Evolutionary conservation across 2,329 filamentous ascomycete genomes (phyloP).

Genomic region (Coniochaeta hoffmannii): DNA sequence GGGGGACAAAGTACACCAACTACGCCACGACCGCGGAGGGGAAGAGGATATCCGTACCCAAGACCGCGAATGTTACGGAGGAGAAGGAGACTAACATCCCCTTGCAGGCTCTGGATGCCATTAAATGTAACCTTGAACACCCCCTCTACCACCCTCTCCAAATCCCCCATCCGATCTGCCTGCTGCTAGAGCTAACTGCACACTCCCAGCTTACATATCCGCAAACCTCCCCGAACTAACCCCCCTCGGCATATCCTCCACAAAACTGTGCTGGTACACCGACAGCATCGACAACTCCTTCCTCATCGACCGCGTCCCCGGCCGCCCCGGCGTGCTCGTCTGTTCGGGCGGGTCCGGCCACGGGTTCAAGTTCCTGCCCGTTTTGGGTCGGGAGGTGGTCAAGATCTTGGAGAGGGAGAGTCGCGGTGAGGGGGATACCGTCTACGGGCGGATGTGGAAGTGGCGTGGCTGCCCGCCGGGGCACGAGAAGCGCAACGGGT

Average conservation of each 20-base stretch:
- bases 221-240: constrained; percentile 21
- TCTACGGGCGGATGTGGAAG: constrained; percentile 1
- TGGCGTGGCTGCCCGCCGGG: no score
- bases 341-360: constrained; percentile 27
- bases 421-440: no score
- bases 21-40: no score
- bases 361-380: constrained; percentile 27
- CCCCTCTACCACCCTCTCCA: no score
- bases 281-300: constrained; percentile 26
- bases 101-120: constrained; percentile 13
- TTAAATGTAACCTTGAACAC: no score
- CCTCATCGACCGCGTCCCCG: constrained; percentile 25
- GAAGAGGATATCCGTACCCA: constrained; percentile 10
- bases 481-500: not conserved
- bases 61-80: no score
- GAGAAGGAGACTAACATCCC: constrained; percentile 8
- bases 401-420: constrained; percentile 4
- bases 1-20: constrained; percentile 29
- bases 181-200: constrained; percentile 26
- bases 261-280: constrained; percentile 27
- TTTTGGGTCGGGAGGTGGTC: constrained; percentile 16
- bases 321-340: constrained; percentile 22
- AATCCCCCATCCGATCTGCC: no score
- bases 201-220: no score
- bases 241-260: constrained; percentile 16